These are phyloP conservation scores for Chaetomium fimeti DNA, from an alignment of 495 filamentous ascomycete genomes.

Conservation along the genomic window DNA sequence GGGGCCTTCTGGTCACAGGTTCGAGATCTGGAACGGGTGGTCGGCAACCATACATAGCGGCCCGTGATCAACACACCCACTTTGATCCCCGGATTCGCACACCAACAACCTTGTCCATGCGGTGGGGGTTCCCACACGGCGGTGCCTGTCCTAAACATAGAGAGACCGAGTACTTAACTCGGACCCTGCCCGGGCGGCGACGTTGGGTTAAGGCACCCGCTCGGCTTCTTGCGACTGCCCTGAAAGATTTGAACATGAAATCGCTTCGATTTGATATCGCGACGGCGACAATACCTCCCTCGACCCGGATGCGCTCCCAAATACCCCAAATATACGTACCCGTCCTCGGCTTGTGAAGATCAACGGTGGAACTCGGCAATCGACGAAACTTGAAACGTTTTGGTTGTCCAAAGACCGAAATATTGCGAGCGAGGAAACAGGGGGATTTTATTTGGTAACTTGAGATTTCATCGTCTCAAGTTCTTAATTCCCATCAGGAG, in stretches of 20 bases:
- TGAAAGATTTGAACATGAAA: neutral
- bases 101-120: neutral
- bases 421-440: neutral
- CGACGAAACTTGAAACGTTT: neutral
- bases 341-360: neutral
- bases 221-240: neutral
- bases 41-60: constrained; percentile 7
- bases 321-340: neutral
- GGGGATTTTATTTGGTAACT: neutral
- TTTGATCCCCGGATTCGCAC: constrained; percentile 9
- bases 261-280: neutral
- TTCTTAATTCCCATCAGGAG: neutral
- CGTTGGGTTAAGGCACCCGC: neutral
- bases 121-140: neutral
- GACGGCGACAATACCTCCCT: constrained; percentile 5
- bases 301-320: neutral
- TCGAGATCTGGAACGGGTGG: constrained; percentile 5
- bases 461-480: neutral
- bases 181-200: neutral
- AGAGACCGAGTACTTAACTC: constrained; percentile 10
- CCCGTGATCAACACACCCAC: constrained; percentile 18
- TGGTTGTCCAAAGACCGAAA: neutral
- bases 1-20: neutral
- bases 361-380: neutral
- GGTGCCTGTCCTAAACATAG: neutral